phyloP scores from a whole-genome alignment of 352 stramenopile species.

The Globisporangium radiosum region DNA sequence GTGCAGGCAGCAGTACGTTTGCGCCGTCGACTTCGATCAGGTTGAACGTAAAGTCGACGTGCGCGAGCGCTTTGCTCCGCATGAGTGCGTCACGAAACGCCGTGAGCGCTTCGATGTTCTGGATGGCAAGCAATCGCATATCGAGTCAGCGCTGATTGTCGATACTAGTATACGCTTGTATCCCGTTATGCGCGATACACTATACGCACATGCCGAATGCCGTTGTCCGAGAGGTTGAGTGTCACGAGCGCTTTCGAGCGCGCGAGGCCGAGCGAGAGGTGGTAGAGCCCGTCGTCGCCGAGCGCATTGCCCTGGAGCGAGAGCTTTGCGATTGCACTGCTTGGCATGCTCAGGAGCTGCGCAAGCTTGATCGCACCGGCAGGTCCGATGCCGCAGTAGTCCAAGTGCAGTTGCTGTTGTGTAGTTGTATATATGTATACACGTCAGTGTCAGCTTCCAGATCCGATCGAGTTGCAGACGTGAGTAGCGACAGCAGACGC shows the following conservation, averaged over 20 bases:
- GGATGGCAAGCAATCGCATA: not conserved
- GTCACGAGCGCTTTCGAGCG: conserved; percentile 45
- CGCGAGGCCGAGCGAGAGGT: conserved; percentile 68
- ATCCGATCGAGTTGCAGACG: not conserved
- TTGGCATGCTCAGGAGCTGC: conserved; percentile 58
- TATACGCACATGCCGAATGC: conserved; percentile 52
- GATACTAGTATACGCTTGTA: too few relatives aligned
- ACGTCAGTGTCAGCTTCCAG: not conserved
- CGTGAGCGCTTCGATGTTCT: conserved; percentile 41
- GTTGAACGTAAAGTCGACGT: conserved; percentile 79
- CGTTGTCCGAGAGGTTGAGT: conserved; percentile 76
- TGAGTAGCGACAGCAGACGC: too few relatives aligned
- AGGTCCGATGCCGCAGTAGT: conserved; percentile 51
- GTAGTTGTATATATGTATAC: too few relatives aligned
- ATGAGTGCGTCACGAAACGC: conserved; percentile 61
- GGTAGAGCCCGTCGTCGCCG: conserved; percentile 47
- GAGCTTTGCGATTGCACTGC: conserved; percentile 43
- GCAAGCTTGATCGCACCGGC: conserved; percentile 58
- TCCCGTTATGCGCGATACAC: not conserved
- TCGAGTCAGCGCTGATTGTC: too few relatives aligned
- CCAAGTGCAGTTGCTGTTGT: conserved; percentile 60
- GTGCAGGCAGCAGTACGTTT: conserved; percentile 44
- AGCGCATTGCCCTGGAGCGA: conserved; percentile 60
- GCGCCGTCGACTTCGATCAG: conserved; percentile 61
- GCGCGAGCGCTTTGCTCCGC: conserved; percentile 54